Evolutionary conservation across 2,329 filamentous ascomycete species (phyloP), one percentile per base, ranked within the genome.

Genomic region (Fusarium transvaalense): DNA sequence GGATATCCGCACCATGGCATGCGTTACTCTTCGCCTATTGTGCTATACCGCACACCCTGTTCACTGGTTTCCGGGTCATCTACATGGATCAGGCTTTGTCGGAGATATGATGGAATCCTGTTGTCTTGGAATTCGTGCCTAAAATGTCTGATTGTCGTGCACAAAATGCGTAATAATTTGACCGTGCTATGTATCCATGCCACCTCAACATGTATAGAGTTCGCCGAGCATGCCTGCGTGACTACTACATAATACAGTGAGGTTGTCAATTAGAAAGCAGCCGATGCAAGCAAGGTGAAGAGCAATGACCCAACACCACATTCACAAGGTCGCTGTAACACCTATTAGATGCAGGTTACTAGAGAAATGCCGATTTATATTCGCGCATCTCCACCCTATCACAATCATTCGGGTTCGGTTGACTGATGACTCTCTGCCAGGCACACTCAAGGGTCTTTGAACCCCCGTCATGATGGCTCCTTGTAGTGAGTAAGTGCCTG

Each of bases 311-410:
- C 31, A 19, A 38, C 54, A 42, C 19, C 39, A 41, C 23, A 17
- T n/a, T 47, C 19, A 23, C 43, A 69, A 54, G 52, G 51, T 38
- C 19, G 64, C 13, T 47, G 35, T 32, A 43, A 53, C 29, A 25
- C 21, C 25, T 17, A 17, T 19, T 59, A 27, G 32, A 6, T 25
- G 6, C 5, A 25, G 6, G 47, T 29, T 27, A 25, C 46, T 35
- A 31, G 43, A 53, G 48, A 60, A 67, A 58, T 73, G 72, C 74
- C 76, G 74, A 76, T 66, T 73, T 74, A 78, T 78, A 78, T 78
- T 78, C 76, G 76, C 75, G 76, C 76, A 77, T 72, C 75, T 69
- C 76, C 76, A 78, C 76, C 69, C 64, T 60, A 66, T 74, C 59
- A 74, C 57, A 64, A 70, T 59, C 46, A 39, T 64, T 52, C 61